These are phyloP conservation scores for Penicillium crustosum DNA, from an alignment of 2,329 filamentous ascomycete genomes.

Conservation along the genomic window DNA sequence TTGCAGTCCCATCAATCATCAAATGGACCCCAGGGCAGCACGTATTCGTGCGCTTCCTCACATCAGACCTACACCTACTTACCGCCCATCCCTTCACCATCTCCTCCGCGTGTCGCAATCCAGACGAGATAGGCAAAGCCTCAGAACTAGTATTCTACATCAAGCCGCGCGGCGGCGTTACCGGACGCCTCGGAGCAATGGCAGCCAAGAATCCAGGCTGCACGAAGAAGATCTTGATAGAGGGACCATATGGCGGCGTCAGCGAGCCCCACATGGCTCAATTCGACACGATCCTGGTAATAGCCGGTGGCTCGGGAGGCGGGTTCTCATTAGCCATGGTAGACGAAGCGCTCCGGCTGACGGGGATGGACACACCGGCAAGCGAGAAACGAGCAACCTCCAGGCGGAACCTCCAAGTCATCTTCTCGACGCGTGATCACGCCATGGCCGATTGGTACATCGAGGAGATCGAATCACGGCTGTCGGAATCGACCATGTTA, in stretches of 20 bases:
- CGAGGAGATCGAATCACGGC: constrained; percentile 21
- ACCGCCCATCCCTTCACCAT: constrained; percentile 57
- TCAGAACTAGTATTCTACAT: constrained; percentile 55
- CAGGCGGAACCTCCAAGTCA: constrained; percentile 20
- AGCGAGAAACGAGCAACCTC: background rate
- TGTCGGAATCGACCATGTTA: constrained; percentile 21
- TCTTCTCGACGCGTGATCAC: constrained; percentile 24
- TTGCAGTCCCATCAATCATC: constrained; percentile 46
- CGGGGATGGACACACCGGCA: constrained; percentile 1
- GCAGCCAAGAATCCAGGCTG: constrained; percentile 40
- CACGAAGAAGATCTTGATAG: constrained; percentile 51
- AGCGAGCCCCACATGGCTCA: constrained; percentile 40
- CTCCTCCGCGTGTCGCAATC: constrained; percentile 46
- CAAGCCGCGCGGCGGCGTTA: constrained; percentile 51
- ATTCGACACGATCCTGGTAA: constrained; percentile 49
- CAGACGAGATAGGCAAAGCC: constrained; percentile 15
- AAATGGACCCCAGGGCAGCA: constrained; percentile 56
- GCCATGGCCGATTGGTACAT: constrained; percentile 28
- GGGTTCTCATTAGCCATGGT: constrained; percentile 55
- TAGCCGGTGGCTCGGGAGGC: constrained; percentile 59
- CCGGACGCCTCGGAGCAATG: constrained; percentile 44
- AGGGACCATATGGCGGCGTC: constrained; percentile 58
- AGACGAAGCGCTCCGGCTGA: constrained; percentile 40
- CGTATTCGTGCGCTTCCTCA: constrained; percentile 53
- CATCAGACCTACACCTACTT: constrained; percentile 43